Base-by-base conservation (phyloP, 768 basidiomycete species). In the Galerina marginata region DNA sequence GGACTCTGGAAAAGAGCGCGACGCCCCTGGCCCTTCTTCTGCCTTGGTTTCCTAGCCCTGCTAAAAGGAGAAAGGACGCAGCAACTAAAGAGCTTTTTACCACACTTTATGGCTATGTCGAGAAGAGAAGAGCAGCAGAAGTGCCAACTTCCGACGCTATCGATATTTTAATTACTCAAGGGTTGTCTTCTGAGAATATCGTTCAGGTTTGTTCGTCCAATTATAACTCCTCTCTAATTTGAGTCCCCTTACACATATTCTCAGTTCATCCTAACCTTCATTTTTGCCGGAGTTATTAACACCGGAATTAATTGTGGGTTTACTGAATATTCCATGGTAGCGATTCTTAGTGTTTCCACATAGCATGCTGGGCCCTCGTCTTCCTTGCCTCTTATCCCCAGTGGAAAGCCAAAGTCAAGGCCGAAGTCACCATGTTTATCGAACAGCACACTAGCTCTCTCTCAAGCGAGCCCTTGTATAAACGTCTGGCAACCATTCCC, bases 301-400 rank as follows among this genome's bases (percentile, higher is more conserved):
- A 76, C 76, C 1, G 73, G 77, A 16, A 74, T 75, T 33, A 75
- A 66, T 36, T 66, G 78, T 78, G 46, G n/a, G 75, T 65, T 38
- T n/a, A 29, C 25, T 15, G 29, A 37, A 47, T 4, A 5, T n/a
- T 33, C 25, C 43, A 36, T 52, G 23, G n/a, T 3, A 9, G 11
- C 46, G 39, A 43, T 15, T 57, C 37, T 52, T 2, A 40, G 45
- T 39, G 20, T 15, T 11, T 52, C 23, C 16, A n/a, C 42, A 12
- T 33, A 79, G 78, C 72, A 3, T 77, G 74, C 61, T 81, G 79
- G 78, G 69, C 69, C 0, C 63, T 79, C 9, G 49, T 82, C 3
- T 72, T 72, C 59, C 72, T 80, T 3, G 72, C 68, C 12, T 59
- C 66, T 20, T 64, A 80, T 47, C 69, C 68, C 1, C 68, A 75